Evolutionary conservation across 2,329 filamentous ascomycete genomes (phyloP).

Genomic region (Didymella sp.): DNA sequence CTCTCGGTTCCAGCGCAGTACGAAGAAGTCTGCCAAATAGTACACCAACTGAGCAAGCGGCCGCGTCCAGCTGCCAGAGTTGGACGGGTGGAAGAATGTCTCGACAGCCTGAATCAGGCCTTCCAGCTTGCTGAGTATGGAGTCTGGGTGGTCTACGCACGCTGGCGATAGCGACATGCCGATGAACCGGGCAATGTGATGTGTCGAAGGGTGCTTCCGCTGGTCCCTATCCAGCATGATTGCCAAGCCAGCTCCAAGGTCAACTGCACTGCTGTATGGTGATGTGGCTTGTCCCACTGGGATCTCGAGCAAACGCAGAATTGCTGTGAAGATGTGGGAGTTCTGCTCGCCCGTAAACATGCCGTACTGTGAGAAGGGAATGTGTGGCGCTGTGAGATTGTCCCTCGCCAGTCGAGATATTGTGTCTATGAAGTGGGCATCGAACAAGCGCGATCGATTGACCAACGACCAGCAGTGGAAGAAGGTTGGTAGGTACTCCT

Average conservation of each 20-base stretch:
- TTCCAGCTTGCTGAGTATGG: constrained; percentile 83
- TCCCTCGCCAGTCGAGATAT: constrained; percentile 88
- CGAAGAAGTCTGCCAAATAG: constrained; percentile 93
- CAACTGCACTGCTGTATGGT: constrained; percentile 81
- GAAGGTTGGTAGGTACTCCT: constrained; percentile 88
- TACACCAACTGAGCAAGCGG: constrained; percentile 89
- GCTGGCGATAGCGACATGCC: constrained; percentile 89
- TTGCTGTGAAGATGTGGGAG: constrained; percentile 88
- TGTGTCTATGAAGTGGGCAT: constrained; percentile 87
- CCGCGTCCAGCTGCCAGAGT: constrained; percentile 89
- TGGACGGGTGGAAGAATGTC: constrained; percentile 98
- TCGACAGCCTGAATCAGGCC: constrained; percentile 93
- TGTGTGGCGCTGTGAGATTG: constrained; percentile 74
- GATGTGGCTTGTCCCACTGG: constrained; percentile 95
- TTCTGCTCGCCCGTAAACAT: constrained; percentile 94
- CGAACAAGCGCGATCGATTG: constrained; percentile 85
- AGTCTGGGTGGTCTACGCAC: constrained; percentile 77
- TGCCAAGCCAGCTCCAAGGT: constrained; percentile 82
- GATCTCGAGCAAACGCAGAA: constrained; percentile 89
- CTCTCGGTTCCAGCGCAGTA: constrained; percentile 97
- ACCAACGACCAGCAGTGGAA: constrained; percentile 97
- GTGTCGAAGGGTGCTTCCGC: constrained; percentile 89
- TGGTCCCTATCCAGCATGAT: constrained; percentile 89
- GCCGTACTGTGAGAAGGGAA: constrained; percentile 84
- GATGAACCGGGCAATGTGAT: constrained; percentile 92